Conservation (phyloP, 345 rosid species). For the Arabidopsis suecica region DNA sequence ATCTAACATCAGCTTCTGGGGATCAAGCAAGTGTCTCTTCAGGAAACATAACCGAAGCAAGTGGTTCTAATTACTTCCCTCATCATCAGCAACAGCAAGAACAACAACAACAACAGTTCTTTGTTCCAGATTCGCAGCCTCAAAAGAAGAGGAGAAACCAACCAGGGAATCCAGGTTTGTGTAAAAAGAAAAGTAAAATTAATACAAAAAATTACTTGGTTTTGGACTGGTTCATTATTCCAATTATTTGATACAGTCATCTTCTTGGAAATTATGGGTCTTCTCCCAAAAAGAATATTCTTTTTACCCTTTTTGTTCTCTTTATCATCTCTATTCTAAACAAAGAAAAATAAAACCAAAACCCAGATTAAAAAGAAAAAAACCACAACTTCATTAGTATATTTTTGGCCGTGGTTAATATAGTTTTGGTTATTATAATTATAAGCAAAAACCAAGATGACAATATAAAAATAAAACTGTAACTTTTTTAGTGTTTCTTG, state of each 20-base stretch:
- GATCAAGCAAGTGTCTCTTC: conserved; percentile 82
- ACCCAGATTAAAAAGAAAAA: background rate
- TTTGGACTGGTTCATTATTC: conserved; percentile 37
- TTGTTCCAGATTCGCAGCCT: conserved; percentile 55
- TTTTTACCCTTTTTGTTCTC: conserved; percentile 41
- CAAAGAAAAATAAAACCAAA: background rate
- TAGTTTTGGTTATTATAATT: background rate
- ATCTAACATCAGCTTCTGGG: conserved; percentile 84
- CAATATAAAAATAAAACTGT: background rate
- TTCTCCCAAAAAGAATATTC: conserved; percentile 41
- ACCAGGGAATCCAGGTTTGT: conserved; percentile 92
- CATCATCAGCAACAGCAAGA: conserved; percentile 34
- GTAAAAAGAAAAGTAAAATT: background rate
- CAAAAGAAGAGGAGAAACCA: conserved; percentile 77
- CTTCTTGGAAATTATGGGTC: conserved; percentile 41
- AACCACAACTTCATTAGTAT: background rate
- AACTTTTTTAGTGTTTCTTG: conserved; percentile 1
- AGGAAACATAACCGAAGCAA: conserved; percentile 61
- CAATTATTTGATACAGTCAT: conserved; percentile 44
- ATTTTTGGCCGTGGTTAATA: background rate
- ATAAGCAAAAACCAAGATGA: background rate
- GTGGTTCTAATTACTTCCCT: conserved; percentile 46
- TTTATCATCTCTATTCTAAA: conserved; percentile 27
- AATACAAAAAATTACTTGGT: background rate
- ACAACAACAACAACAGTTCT: conserved; percentile 54